A percentile compares a stretch with the other conserved stretches of the same genome.
phyloP scores from a whole-genome alignment of 441 rosid species.

The Viola pubescens region DNA sequence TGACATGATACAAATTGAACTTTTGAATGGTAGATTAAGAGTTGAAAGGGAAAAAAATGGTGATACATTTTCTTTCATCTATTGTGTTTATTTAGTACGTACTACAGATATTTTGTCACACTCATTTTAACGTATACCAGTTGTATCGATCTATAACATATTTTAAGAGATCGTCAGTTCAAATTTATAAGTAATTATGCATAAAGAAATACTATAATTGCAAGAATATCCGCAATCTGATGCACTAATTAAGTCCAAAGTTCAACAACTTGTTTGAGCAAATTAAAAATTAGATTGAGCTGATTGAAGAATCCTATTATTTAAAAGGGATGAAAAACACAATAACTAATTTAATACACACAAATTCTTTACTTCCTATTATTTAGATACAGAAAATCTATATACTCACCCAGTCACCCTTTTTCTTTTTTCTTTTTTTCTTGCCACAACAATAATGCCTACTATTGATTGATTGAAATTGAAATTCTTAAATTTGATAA shows the following conservation, averaged over 20 bases:
- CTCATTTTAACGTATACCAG: too few species aligned
- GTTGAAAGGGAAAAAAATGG: too few species aligned
- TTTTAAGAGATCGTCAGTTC: too few species aligned
- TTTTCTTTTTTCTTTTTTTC: too few species aligned
- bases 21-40: too few species aligned
- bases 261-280: constrained; percentile 5
- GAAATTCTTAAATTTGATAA: constrained; percentile 26
- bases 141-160: too few species aligned
- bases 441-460: constrained; percentile 1
- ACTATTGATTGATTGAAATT: background rate
- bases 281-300: background rate
- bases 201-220: background rate
- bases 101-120: too few species aligned
- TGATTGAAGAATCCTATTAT: background rate
- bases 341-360: background rate
- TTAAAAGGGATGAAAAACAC: background rate
- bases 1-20: too few species aligned
- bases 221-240: background rate
- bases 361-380: constrained; percentile 16
- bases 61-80: too few species aligned
- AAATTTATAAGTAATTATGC: background rate
- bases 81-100: too few species aligned
- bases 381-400: background rate
- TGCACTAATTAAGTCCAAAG: background rate
- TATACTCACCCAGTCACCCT: constrained; percentile 14